Evolutionary conservation across 225 moss, liverwort and hornwort species (phyloP), one percentile per base, ranked within the genome.

Genomic region (Physcomitrellopsis africana): DNA sequence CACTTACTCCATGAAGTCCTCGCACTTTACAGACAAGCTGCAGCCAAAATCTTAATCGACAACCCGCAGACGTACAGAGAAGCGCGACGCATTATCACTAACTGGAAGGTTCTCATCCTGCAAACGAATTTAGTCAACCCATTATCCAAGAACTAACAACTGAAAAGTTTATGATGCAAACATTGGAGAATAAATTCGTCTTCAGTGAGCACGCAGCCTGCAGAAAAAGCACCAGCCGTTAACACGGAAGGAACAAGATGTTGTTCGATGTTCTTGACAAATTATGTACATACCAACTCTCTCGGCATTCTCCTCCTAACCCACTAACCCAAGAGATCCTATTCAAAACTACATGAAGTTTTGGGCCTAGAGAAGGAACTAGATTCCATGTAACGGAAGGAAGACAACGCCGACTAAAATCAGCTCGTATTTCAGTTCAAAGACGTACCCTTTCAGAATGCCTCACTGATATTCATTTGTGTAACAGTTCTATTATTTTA

Each of bases 71-170:
- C 11, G 74, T 54, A 52, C 78, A 70, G 48, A 63, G 51, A 44
- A 79, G 29, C 72, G 79, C 79, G 76, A 62, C 79, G 72, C 19
- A 75, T 79, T 74, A 71, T 56, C 66, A 67, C 57, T 60, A 61
- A 62, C 10, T 43, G 14, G 19, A 60, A 70, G 16, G 60, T 15
- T 41, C 54, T n/a, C 24, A 11, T 29, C 57, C 17, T 51, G 32
- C 5, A 37, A 37, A 19, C 3, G 47, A n/a, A 6, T 49, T 11
- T 46, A 26, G 13, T 55, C 41, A 75, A 26, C 44, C 44, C 18
- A 60, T 60, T 18, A 19, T 32, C 17, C 16, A 65, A 74, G 24
- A 26, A n/a, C 58, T 59, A 45, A 19, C 47, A 73, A 52, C 22
- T 10, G 11, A 23, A 63, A 52, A 15, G 3, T 19, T 63, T 49